Evolutionary conservation across 257 asterid genomes (phyloP), one percentile per base, ranked within the genome.

Genomic region (Parsonsia alboflavescens): DNA sequence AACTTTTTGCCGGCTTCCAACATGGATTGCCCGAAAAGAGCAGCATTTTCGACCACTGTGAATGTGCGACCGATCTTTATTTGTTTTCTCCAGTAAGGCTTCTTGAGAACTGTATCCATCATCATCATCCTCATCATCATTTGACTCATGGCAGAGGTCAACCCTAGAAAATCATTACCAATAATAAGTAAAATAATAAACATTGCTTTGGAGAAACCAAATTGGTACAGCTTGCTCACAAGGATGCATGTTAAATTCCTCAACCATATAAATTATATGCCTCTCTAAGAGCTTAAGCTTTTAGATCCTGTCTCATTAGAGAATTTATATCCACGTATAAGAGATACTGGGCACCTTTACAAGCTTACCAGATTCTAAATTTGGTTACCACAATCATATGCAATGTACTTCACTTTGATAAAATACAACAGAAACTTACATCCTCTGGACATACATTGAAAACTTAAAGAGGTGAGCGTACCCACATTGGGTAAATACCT

Each of bases 131-230:
- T 90, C 98, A 24, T 84, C 89, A 21, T 89, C 98, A 64, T 83
- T 86, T 75, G 93, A 76, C 80, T 90, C 96, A 86, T 94, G 99
- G 78, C 97, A 92, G 72, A 94, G 97, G 84, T 94, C 99, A 72
- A 94, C 96, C 99, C 99, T 94, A 33, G 88, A 70, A 87, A 86
- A 80, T 71, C 78, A 82, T 81, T 69, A 65, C 33, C 44, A 67
- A 11, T 64, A 71, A 75, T 81, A 17, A 21, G 21, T 0, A 19
- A 19, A 54, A 5, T 19, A 19, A 54, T 54, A 21, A 19, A 6
- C 4, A 54, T 19, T 21, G 61, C 61, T 16, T 62, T 62, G 1
- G 13, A 6, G 68, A 28, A 28, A 30, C 10, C 9, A 61, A 30
- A 13, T 28, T 61, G 22, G 3, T 15, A 13, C 44, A 12, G 44